Percentiles rank a stretch among this genome's conserved stretches.
phyloP scores from a whole-genome alignment of 2,329 filamentous ascomycete species.

The Trichoderma brevicompactum region DNA sequence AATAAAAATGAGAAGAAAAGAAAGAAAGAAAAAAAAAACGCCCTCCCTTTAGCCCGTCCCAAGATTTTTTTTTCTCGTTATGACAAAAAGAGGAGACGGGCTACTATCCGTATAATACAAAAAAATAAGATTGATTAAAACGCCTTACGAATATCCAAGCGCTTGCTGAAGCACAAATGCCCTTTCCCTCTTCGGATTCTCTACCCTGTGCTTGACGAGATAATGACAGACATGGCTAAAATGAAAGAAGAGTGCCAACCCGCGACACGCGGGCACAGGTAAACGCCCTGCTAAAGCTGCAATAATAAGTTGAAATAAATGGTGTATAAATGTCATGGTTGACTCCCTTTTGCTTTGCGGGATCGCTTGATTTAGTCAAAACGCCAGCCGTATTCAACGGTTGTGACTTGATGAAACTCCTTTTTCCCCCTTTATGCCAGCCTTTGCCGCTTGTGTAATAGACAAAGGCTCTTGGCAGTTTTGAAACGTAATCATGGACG shows the following conservation, averaged over 20 bases:
- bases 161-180: conserved; percentile 21
- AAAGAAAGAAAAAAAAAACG: neutral
- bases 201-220: conserved; percentile 6
- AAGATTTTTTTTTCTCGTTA: neutral
- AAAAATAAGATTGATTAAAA: conserved; percentile 4
- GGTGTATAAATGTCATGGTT: neutral
- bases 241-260: neutral
- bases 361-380: neutral
- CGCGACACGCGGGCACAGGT: neutral
- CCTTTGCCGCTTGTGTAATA: neutral
- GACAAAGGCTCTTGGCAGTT: neutral
- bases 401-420: neutral
- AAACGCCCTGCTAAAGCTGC: neutral
- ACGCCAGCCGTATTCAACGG: neutral
- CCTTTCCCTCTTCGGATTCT: conserved; percentile 1
- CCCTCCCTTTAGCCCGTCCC: neutral
- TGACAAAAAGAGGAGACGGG: neutral
- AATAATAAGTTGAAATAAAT: neutral
- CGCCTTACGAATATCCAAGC: conserved; percentile 17
- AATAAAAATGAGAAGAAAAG: neutral
- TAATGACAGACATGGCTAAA: conserved; percentile 7
- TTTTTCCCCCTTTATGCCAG: neutral
- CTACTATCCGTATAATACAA: conserved; percentile 10
- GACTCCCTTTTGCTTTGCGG: neutral
- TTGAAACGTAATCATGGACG: neutral